phyloP scores from a whole-genome alignment of 129 eudicot species.

The Artemisia tridentata region DNA sequence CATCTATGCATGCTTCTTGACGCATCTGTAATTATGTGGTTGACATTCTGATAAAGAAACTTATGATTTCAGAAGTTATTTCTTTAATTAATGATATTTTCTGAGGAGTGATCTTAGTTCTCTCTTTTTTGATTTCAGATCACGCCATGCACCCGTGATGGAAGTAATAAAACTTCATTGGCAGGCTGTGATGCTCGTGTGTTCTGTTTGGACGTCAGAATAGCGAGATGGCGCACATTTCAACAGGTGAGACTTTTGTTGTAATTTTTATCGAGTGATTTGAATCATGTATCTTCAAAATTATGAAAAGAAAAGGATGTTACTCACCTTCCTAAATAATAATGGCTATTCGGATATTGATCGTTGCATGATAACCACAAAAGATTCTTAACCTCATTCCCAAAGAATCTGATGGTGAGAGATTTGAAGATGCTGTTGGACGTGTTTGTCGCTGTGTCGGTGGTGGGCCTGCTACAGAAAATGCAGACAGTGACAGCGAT shows the following conservation, averaged over 20 bases:
- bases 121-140: slow-evolving; percentile 55
- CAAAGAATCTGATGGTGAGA: slow-evolving; percentile 82
- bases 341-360: slow-evolving; percentile 11
- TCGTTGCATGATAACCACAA: slow-evolving; percentile 6
- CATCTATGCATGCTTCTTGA: neutral
- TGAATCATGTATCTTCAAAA: too few species aligned
- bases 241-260: slow-evolving; percentile 54
- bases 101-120: slow-evolving; percentile 17
- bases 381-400: slow-evolving; percentile 85
- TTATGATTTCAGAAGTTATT: slow-evolving; percentile 3
- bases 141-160: slow-evolving; percentile 83
- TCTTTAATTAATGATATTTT: neutral
- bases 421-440: slow-evolving; percentile 82
- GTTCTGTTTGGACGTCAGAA: slow-evolving; percentile 92
- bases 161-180: slow-evolving; percentile 76
- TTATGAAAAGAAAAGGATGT: too few species aligned
- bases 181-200: slow-evolving; percentile 90
- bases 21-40: neutral
- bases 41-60: neutral
- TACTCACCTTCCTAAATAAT: too few species aligned
- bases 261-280: too few species aligned
- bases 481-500: slow-evolving; percentile 96
- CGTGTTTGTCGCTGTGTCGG: slow-evolving; percentile 96
- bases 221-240: slow-evolving; percentile 74
- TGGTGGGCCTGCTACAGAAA: slow-evolving; percentile 84